These are phyloP conservation scores for Calocybe cyanea DNA, from an alignment of 768 basidiomycete species.

Conservation along the genomic window DNA sequence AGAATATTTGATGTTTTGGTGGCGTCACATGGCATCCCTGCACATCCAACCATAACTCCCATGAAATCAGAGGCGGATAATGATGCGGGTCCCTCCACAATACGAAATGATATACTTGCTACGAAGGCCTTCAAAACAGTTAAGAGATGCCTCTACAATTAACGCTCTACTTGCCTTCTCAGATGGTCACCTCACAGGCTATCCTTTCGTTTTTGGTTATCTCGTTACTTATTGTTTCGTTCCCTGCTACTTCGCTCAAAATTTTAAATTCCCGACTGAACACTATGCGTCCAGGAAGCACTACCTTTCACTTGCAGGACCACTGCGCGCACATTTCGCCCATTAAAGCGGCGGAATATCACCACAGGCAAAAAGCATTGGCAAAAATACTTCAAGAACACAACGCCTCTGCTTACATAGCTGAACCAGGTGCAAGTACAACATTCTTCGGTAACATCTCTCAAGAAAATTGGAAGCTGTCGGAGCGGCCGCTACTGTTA, in stretches of 20 bases:
- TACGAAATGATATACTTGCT: neutral
- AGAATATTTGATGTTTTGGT: no score
- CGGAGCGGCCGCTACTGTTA: constrained; percentile 76
- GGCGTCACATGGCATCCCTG: no score
- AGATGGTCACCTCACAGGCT: neutral
- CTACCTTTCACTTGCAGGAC: constrained; percentile 5
- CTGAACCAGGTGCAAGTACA: constrained; percentile 74
- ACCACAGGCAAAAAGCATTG: constrained; percentile 49
- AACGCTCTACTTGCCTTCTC: no score
- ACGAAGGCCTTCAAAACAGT: neutral
- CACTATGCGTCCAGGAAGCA: neutral
- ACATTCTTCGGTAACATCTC: constrained; percentile 75
- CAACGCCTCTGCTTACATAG: constrained; percentile 66
- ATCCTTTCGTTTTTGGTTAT: neutral
- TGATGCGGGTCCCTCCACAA: neutral
- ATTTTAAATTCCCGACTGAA: neutral
- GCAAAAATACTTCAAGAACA: constrained; percentile 45
- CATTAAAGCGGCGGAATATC: constrained; percentile 43
- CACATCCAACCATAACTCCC: neutral
- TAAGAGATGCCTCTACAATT: neutral
- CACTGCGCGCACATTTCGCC: constrained; percentile 50
- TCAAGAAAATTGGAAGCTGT: constrained; percentile 56
- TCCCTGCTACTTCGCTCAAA: neutral
- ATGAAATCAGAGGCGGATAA: no score
- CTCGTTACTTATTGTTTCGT: neutral